Evolutionary conservation across 225 moss, liverwort and hornwort genomes (phyloP), one percentile per base, ranked within the genome.

Genomic region (Asterella californica): DNA sequence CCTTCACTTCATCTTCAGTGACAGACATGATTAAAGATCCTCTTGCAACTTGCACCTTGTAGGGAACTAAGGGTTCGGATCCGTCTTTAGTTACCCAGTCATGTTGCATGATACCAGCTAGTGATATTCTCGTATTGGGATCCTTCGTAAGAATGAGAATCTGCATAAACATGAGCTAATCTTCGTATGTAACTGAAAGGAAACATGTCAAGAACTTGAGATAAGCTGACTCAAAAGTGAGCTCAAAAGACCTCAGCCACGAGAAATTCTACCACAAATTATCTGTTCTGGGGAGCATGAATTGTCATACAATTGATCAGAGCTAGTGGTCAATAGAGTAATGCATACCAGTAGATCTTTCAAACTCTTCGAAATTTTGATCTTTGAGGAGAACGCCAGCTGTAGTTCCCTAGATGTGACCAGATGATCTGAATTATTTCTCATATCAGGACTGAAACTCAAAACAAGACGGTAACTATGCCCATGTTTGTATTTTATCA

Each of bases 381-480:
- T 70, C 32, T 61, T 86, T 66, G 86, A 80, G 38, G 84, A 77
- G 80, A 90, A 88, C 79, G 62, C 86, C 80, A 90, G 78, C 90
- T 90, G 90, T 81, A 74, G 81, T 81, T 86, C 73, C 88, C 90
- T 90, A 88, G 82, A 83, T 86, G 83, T 69, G 80, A 83, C 80
- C 82, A 83, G 50, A 82, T 71, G 48, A 82, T 78, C 80, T 82
- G 61, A 80, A 87, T 87, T 80, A 87, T 86, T 83, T 80, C 47
- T 85, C 70, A 66, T 37, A 85, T 66, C 62, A 76, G 48, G 65
- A 74, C 37, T 75, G 32, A 73, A 52, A 63, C 21, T 11, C 10
- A 75, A 78, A 34, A 64, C 30, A 45, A 80, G 18, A n/a, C 36
- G 32, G 24, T 15, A 18, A 68, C 24, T n/a, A 9, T 27, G 0